Percentiles rank a stretch among this genome's conserved stretches.
phyloP scores from a whole-genome alignment of 2,329 filamentous ascomycete genomes.

The Arthrobotrys iridis region DNA sequence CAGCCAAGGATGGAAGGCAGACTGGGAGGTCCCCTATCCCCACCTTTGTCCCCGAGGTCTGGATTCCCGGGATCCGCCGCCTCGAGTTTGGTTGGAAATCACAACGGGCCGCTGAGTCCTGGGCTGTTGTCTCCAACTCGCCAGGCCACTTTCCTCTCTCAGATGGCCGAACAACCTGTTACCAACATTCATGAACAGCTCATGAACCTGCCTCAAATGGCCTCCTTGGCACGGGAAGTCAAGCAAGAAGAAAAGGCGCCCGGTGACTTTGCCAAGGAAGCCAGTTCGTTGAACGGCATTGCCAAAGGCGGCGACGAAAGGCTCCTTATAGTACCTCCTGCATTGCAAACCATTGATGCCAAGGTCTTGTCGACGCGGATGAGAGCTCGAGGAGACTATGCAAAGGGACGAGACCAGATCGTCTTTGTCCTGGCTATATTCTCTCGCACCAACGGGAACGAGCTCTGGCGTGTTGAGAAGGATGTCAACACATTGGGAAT shows the following conservation, averaged over 20 bases:
- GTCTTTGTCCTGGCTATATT: conserved; percentile 88
- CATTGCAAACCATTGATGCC: conserved; percentile 83
- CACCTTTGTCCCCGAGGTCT: conserved; percentile 55
- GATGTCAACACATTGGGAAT: conserved; percentile 82
- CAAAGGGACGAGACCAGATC: conserved; percentile 52
- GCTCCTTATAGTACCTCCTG: conserved; percentile 61
- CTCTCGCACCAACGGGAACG: conserved; percentile 76
- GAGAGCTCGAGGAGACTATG: conserved; percentile 56
- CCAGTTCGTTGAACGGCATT: conserved; percentile 50
- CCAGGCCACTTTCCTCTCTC: conserved; percentile 36
- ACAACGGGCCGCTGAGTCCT: conserved; percentile 44
- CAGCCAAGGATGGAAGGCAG: conserved; percentile 42
- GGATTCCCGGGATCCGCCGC: conserved; percentile 53
- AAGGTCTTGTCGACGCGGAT: conserved; percentile 94
- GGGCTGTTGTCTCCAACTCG: conserved; percentile 36
- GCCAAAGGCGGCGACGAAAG: conserved; percentile 52
- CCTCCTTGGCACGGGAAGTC: conserved; percentile 50
- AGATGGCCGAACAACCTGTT: conserved; percentile 45
- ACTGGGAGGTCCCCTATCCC: conserved; percentile 54
- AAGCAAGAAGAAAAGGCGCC: conserved; percentile 52
- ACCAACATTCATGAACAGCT: conserved; percentile 52
- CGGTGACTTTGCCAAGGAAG: conserved; percentile 51
- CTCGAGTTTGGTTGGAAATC: conserved; percentile 15
- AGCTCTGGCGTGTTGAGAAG: conserved; percentile 96
- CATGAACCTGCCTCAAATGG: conserved; percentile 51